Base-by-base conservation (phyloP, 345 rosid genomes). In the Isatis tinctoria region DNA sequence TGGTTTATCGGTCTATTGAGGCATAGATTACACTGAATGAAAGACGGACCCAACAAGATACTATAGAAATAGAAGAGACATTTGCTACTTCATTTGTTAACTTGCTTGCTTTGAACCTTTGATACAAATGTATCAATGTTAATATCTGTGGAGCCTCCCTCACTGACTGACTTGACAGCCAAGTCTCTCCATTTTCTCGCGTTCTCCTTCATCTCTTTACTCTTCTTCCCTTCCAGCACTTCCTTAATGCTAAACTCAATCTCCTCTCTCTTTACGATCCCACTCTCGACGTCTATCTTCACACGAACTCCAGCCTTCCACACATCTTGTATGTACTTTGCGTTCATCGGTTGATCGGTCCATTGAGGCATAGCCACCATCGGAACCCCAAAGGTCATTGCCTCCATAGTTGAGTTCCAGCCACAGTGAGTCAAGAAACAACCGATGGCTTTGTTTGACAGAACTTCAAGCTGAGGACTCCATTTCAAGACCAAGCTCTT, bases 341-440 rank as follows among this genome's bases (percentile, higher is more conserved):
- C 82, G 44, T 88, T 79, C 2, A 80, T 74, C 0, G 87, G 75
- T 20, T 86, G 89, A 67, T 85, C 86, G 0, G 81, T 76, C 86
- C 84, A 81, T 26, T 83, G 86, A 6, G 88, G 83, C 86, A 85
- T 85, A 5, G 79, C 76, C 54, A 85, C 82, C 83, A 85, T 79
- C 0, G 86, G 86, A 41, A 85, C 82, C 22, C 86, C 86, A 22
- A 84, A 78, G 69, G 83, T 68, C 67, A 86, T 27, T 0, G 86
- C 83, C 68, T 86, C 87, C 10, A 86, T 54, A 0, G 87, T 84
- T 1, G 87, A 86, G 72, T 89, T 89, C 94, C 91, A 89, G 1
- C 94, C 89, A 33, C 89, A 81, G 14, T 88, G 94, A 5, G 83
- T 87, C 26, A 88, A 70, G 74, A 88, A 88, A 47, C 89, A 88